Evolutionary conservation across 2,329 filamentous ascomycete genomes (phyloP).

Genomic region (Ilyonectria mors-panacis): DNA sequence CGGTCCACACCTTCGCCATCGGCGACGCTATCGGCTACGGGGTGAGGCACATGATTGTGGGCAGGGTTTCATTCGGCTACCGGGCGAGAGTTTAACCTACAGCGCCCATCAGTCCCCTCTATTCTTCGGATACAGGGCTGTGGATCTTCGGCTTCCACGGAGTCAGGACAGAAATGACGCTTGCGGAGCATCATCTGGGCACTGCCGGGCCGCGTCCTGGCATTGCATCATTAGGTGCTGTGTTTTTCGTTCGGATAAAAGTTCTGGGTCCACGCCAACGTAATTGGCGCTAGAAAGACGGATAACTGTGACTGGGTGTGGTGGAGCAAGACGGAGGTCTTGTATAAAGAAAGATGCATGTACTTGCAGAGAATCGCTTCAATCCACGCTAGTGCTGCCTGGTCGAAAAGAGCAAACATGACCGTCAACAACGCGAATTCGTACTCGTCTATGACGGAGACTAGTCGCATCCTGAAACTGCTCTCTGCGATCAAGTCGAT

Average conservation of each 20-base stretch:
- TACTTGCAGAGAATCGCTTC: conserved; percentile 8
- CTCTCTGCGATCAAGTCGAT: conserved; percentile 47
- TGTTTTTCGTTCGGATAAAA: background rate
- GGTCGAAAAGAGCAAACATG: conserved; percentile 18
- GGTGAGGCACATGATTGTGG: background rate
- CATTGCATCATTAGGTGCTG: background rate
- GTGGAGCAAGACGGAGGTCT: conserved; percentile 23
- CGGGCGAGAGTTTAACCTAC: background rate
- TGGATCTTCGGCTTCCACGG: background rate
- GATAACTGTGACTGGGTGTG: conserved; percentile 5
- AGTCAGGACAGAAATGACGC: background rate
- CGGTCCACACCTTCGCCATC: background rate
- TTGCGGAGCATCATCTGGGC: background rate
- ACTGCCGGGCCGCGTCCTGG: background rate
- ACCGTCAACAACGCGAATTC: conserved; percentile 19
- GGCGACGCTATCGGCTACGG: conserved; percentile 6
- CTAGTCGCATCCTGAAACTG: conserved; percentile 39
- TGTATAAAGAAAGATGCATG: conserved; percentile 29
- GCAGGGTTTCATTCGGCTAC: conserved; percentile 11
- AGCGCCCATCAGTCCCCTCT: background rate
- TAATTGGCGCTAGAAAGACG: conserved; percentile 10
- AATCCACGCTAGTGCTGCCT: conserved; percentile 14
- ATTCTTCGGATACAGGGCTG: conserved; percentile 21
- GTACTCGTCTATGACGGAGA: conserved; percentile 43
- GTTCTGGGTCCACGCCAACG: conserved; percentile 8